A percentile compares a stretch with the other conserved stretches of the same genome.
phyloP scores from a whole-genome alignment of 1,284 basidiomycete genomes.

The Cryptococcus sp. region DNA sequence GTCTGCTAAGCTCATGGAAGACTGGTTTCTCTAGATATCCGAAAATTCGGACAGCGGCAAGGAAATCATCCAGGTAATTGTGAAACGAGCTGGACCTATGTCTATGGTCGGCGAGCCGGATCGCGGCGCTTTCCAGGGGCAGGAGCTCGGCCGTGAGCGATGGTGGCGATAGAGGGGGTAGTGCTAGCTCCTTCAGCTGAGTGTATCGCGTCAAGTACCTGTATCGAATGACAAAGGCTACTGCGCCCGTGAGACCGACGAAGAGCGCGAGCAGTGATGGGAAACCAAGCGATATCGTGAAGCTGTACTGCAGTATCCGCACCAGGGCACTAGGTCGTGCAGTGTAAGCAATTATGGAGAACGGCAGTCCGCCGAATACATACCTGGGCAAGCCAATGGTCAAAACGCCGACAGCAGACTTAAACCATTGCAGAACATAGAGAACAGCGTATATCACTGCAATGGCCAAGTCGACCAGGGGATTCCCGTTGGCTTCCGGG shows the following conservation, averaged over 20 bases:
- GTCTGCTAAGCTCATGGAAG: conserved; percentile 90
- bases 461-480: conserved; percentile 72
- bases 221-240: conserved; percentile 83
- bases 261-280: conserved; percentile 82
- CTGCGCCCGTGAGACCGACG: conserved; percentile 62
- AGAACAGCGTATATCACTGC: conserved; percentile 81
- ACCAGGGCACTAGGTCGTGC: conserved; percentile 28
- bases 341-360: neutral
- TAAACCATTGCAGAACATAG: conserved; percentile 75
- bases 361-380: neutral
- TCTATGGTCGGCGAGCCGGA: conserved; percentile 73
- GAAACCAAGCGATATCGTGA: conserved; percentile 86
- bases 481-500: conserved; percentile 52
- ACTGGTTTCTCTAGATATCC: conserved; percentile 94
- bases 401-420: conserved; percentile 68
- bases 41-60: conserved; percentile 90
- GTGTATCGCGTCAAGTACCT: conserved; percentile 61
- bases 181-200: conserved; percentile 78
- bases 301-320: conserved; percentile 77
- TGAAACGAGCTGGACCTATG: conserved; percentile 67
- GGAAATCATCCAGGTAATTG: conserved; percentile 92
- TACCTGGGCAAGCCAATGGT: conserved; percentile 76
- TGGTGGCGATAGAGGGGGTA: conserved; percentile 40
- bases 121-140: conserved; percentile 31
- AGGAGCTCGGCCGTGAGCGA: conserved; percentile 33